Percentiles rank a stretch among this genome's conserved stretches.
phyloP scores from a whole-genome alignment of 1,139 yeast genomes.

The Scheffersomyces parashehatae region DNA sequence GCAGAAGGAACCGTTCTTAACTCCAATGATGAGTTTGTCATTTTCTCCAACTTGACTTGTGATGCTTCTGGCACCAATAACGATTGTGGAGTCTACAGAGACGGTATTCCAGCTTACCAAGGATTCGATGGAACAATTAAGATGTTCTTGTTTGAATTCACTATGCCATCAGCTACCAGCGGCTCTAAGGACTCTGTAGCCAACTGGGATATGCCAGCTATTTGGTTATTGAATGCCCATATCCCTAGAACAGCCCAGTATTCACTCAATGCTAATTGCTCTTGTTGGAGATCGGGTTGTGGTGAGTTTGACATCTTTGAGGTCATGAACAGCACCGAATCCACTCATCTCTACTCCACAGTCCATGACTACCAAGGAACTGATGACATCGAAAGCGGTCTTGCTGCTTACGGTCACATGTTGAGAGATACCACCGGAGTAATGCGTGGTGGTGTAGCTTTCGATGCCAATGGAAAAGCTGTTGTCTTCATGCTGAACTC shows the following conservation, averaged over 20 bases:
- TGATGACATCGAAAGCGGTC: slow-evolving; percentile 57
- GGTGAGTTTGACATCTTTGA: slow-evolving; percentile 96
- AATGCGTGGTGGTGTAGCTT: slow-evolving; percentile 72
- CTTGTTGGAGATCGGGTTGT: slow-evolving; percentile 97
- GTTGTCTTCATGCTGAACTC: slow-evolving; percentile 61
- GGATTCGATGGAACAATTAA: slow-evolving; percentile 81
- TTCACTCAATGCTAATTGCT: slow-evolving; percentile 64
- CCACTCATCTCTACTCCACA: slow-evolving; percentile 60
- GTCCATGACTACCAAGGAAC: slow-evolving; percentile 76
- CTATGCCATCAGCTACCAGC: slow-evolving; percentile 75
- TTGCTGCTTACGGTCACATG: slow-evolving; percentile 58
- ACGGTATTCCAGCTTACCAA: slow-evolving; percentile 86
- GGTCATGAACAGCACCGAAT: slow-evolving; percentile 49
- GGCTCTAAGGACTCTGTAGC: slow-evolving; percentile 40
- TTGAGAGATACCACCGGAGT: slow-evolving; percentile 48
- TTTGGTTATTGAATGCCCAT: slow-evolving; percentile 92
- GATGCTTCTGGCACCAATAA: slow-evolving; percentile 42
- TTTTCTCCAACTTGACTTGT: slow-evolving; percentile 73
- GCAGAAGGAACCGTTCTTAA: slow-evolving; percentile 57
- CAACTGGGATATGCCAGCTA: slow-evolving; percentile 88
- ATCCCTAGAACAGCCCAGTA: slow-evolving; percentile 94
- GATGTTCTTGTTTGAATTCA: slow-evolving; percentile 86
- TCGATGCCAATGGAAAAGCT: slow-evolving; percentile 60
- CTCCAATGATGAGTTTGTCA: slow-evolving; percentile 76
- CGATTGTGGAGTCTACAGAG: slow-evolving; percentile 87